These are phyloP conservation scores for Blastobotrys persicus DNA, from an alignment of 1,139 yeast genomes.

Conservation along the genomic window DNA sequence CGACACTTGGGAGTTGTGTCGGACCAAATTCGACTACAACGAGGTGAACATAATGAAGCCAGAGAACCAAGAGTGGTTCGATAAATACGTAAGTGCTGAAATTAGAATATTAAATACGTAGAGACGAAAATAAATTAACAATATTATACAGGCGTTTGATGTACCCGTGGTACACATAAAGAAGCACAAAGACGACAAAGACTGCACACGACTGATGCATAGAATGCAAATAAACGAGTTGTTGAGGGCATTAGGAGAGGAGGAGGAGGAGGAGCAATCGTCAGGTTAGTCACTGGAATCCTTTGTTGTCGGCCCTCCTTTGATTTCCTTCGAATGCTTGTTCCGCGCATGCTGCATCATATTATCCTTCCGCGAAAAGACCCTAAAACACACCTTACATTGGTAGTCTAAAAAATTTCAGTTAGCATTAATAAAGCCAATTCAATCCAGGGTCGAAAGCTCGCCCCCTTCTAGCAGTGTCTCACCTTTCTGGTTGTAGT, in stretches of 20 bases:
- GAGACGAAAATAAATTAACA: slow-evolving; percentile 9
- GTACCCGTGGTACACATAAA: slow-evolving; percentile 85
- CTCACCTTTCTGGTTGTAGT: slow-evolving; percentile 29
- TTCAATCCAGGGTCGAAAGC: too few relatives aligned
- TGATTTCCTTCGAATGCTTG: slow-evolving; percentile 24
- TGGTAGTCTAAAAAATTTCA: slow-evolving; percentile 21
- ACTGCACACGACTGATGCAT: slow-evolving; percentile 72
- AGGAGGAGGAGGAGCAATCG: background rate
- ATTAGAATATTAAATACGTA: slow-evolving; percentile 5
- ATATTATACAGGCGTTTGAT: slow-evolving; percentile 57
- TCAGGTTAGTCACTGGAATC: slow-evolving; percentile 4
- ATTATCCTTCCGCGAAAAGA: slow-evolving; percentile 30
- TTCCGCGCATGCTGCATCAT: slow-evolving; percentile 34
- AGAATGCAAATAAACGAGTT: slow-evolving; percentile 60
- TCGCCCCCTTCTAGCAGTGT: too few relatives aligned
- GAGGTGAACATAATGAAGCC: slow-evolving; percentile 68
- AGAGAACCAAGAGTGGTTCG: slow-evolving; percentile 71
- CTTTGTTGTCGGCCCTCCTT: slow-evolving; percentile 7
- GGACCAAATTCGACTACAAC: slow-evolving; percentile 39
- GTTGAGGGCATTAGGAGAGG: slow-evolving; percentile 23
- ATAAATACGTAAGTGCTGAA: slow-evolving; percentile 47
- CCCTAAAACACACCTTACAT: slow-evolving; percentile 28
- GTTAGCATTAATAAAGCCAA: background rate
- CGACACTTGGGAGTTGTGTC: slow-evolving; percentile 41
- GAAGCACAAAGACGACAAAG: slow-evolving; percentile 40